These are phyloP conservation scores for Sphaerulina vaccinii DNA, from an alignment of 2,329 filamentous ascomycete genomes.

Conservation along the genomic window DNA sequence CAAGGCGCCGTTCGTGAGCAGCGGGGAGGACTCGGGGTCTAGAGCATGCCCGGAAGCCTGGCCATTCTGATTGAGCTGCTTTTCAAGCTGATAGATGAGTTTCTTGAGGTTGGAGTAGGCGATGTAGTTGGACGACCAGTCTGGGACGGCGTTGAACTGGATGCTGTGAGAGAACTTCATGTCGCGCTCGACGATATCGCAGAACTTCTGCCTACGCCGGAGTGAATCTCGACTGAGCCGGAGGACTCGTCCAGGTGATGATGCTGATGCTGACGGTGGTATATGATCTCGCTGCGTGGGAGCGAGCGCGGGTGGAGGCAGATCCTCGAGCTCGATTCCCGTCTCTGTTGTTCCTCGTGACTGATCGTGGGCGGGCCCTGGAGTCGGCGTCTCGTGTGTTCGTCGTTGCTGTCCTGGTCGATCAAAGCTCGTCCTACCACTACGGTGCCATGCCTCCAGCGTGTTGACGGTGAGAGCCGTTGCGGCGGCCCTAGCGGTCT, in stretches of 20 bases:
- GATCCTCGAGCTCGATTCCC: conserved; percentile 29
- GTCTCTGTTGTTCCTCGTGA: not conserved
- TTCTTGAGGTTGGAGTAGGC: conserved; percentile 99
- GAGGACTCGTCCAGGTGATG: not conserved
- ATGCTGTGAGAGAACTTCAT: conserved; percentile 99
- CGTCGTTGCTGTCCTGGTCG: conserved; percentile 1
- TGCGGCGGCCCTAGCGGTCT: conserved; percentile 6
- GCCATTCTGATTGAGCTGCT: conserved; percentile 63
- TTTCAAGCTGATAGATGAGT: conserved; percentile 94
- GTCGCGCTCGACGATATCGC: conserved; percentile 72
- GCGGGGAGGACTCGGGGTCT: conserved; percentile 81
- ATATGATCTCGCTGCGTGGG: not conserved
- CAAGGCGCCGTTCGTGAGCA: conserved; percentile 59
- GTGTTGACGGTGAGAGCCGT: conserved; percentile 11
- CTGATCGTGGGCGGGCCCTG: not conserved
- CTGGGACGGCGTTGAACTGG: conserved; percentile 99
- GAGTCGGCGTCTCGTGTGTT: not conserved
- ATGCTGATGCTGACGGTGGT: not conserved
- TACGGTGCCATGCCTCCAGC: conserved; percentile 15
- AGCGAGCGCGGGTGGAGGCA: conserved; percentile 27
- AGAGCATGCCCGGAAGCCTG: conserved; percentile 35
- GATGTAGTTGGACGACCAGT: conserved; percentile 98
- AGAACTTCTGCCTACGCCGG: conserved; percentile 57
- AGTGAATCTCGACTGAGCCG: conserved; percentile 10
- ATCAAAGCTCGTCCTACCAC: conserved; percentile 13